A percentile compares a stretch with the other conserved stretches of the same genome.
These are phyloP conservation scores for Trichosporon inkin DNA, from an alignment of 1,284 basidiomycete species.

Conservation along the genomic window DNA sequence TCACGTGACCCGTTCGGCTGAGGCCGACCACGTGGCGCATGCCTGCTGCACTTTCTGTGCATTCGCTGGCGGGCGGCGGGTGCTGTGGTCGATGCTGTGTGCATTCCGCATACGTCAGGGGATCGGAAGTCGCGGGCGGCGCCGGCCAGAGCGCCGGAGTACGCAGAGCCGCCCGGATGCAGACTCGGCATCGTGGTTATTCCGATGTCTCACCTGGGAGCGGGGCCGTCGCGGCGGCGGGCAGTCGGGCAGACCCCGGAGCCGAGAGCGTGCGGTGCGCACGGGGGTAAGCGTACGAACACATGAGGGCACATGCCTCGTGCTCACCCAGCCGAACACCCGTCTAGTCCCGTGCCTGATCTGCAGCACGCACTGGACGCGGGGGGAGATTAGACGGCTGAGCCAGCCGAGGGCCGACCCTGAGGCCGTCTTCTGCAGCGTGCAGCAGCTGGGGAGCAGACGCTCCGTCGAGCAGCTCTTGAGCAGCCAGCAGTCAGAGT, in stretches of 20 bases:
- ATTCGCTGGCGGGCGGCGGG: no score
- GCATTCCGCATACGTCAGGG: neutral
- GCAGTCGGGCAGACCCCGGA: neutral
- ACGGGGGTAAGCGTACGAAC: neutral
- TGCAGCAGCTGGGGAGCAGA: no score
- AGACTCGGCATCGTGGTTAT: neutral
- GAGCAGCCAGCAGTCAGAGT: no score
- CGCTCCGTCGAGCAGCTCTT: no score
- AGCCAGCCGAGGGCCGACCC: no score
- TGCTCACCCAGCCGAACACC: neutral
- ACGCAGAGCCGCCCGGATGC: neutral
- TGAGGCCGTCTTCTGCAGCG: no score
- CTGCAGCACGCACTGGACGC: neutral
- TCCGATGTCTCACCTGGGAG: neutral
- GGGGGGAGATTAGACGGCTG: constrained; percentile 1
- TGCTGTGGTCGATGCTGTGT: neutral
- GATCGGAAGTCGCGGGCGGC: neutral
- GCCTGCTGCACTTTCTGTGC: neutral
- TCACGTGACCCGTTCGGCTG: no score
- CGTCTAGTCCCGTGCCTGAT: neutral
- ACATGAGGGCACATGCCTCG: neutral
- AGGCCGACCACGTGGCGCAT: neutral
- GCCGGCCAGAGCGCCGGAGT: neutral
- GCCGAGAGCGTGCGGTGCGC: neutral
- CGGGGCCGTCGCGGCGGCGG: neutral